Base-by-base conservation (phyloP, 1,139 yeast genomes). In the Blastobotrys aristatus region DNA sequence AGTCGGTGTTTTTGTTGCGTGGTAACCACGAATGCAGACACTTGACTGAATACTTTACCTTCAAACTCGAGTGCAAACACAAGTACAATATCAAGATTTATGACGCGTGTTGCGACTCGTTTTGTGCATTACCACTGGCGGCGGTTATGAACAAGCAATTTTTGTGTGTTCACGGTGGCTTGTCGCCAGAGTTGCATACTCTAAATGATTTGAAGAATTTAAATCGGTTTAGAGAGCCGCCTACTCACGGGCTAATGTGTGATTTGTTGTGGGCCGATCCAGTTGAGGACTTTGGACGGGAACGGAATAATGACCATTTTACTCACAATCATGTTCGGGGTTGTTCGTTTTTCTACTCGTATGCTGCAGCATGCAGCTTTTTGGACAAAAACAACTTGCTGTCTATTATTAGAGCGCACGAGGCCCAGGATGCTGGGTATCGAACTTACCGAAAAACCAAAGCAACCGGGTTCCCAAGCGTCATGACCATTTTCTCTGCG, bases 231-330 rank as follows among this genome's bases (percentile, higher is more conserved):
- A 75, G 85, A 53, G 96, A 90, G 62, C 96, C 96, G 30, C 98
- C 98, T 7, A 85, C 96, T 2, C 79, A 82, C 53, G 98, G 98
- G 0, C 68, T 92, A 49, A 87, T 89, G 92, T 90, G 97, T 68
- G 98, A 92, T 66, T 70, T 92, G 55, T 75, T 92, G 59, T 92
- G 98, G 98, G 86, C 97, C 0, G 98, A 92, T 64, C 98, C 98
- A 0, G 71, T 84, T 26, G 96, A 89, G 57, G 84, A 84, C 46
- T 92, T 87, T 63, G 98, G 95, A 61, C 79, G 73, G 5, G 90
- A 82, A 52, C 75, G 75, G 42, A 72, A 72, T 49, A 79, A 74
- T 44, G 76, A 75, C 27, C 71, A 74, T 13, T 92, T 80, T 61
- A 68, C 70, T 11, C 80, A 79, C 54, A 92, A 92, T 65, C 70